phyloP scores from a whole-genome alignment of 208 protist species.

The Balamuthia mandrillaris region DNA sequence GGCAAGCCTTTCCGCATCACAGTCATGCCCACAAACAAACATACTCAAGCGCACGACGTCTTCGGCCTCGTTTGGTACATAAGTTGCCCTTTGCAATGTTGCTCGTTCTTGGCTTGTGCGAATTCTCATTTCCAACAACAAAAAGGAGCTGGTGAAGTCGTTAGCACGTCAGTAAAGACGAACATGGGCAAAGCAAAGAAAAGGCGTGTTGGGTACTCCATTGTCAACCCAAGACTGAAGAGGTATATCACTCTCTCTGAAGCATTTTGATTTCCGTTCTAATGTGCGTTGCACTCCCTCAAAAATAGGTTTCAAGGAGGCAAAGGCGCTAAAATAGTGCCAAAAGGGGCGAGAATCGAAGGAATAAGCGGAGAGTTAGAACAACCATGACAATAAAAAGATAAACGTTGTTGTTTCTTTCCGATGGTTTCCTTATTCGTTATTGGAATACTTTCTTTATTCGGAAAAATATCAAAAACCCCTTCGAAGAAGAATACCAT shows the following conservation, averaged over 20 bases:
- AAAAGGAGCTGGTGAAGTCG: not conserved
- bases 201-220: conserved; percentile 2
- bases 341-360: no score
- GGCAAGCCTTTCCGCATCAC: not conserved
- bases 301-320: not conserved
- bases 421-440: no score
- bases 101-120: not conserved
- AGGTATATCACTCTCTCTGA: not conserved
- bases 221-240: conserved; percentile 22
- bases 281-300: not conserved
- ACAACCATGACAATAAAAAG: no score
- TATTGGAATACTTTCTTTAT: no score
- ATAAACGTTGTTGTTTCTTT: no score
- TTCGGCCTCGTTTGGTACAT: not conserved
- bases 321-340: conserved; percentile 1
- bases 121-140: not conserved
- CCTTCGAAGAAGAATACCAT: no score
- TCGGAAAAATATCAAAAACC: no score
- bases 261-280: not conserved
- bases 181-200: not conserved
- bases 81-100: not conserved
- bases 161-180: not conserved
- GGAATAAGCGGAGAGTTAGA: no score
- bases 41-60: not conserved
- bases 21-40: no score